Conservation (phyloP, 164 flowering plant genomes). For the Berberis vulgaris region DNA sequence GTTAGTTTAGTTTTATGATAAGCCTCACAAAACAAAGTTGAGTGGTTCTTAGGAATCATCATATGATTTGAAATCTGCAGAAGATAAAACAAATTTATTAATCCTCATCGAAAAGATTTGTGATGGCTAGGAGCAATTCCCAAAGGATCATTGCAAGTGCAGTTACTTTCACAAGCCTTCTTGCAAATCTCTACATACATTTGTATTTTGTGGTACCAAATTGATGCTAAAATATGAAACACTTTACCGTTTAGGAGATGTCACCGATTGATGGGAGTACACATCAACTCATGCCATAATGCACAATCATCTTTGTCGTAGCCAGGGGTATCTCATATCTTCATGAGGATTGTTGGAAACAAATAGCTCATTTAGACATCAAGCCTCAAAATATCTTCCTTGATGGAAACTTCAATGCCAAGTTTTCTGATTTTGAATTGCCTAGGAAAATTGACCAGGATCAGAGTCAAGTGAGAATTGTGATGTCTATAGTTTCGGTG, state of each 20-base stretch:
- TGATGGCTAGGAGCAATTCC: conserved; percentile 16
- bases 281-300: too few relatives aligned
- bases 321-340: background rate
- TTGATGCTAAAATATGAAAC: too few relatives aligned
- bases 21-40: background rate
- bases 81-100: background rate
- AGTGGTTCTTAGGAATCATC: background rate
- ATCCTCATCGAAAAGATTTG: conserved; percentile 14
- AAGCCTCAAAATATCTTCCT: conserved; percentile 1
- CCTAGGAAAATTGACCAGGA: background rate
- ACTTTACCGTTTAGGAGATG: too few relatives aligned
- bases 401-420: background rate
- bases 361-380: background rate
- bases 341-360: background rate
- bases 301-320: background rate
- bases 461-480: conserved; percentile 19
- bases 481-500: conserved; percentile 25
- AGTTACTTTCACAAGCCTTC: conserved; percentile 8
- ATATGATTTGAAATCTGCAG: background rate
- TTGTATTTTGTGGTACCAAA: too few relatives aligned
- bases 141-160: conserved; percentile 9
- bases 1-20: too few relatives aligned
- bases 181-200: conserved; percentile 10
- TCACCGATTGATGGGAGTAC: too few relatives aligned
- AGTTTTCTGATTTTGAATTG: background rate